Base-by-base conservation (phyloP, 2,329 filamentous ascomycete genomes). In the Cordyceps cicadae region DNA sequence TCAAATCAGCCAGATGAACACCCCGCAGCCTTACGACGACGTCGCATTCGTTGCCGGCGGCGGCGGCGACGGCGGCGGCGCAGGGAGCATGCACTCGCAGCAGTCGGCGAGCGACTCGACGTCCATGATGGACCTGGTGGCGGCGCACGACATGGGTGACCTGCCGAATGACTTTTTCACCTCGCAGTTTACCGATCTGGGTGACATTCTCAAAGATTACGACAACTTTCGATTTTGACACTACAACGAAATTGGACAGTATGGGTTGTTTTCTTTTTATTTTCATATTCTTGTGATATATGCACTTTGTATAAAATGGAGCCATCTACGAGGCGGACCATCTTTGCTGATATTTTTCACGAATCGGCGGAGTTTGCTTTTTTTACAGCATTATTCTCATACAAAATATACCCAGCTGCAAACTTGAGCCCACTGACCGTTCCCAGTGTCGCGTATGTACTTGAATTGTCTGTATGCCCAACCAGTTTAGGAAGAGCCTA, bases 131-230 rank as follows among this genome's bases (percentile, higher is more conserved):
- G 59, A 61, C 19, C 26, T 61, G 34, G 45, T 56, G 12, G 37
- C 34, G 24, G 8, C 48, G 45, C 52, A 61, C 17, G 59, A 61
- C 19, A 39, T 61, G 32, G 43, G 34, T 14, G 59, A 61, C n/a
- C 15, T 61, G 24, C 59, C 59, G 2, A 61, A 56, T 37, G 53
- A 61, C 41, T 61, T 61, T 19, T 61, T 61, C 39, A 56, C 59
- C 2, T 55, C 59, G 9, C 59, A 61, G 46, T 61, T 61, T 56
- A 48, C 59, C 3, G 59, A 61, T 19, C 26, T 61, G 9, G 46
- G 59, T 6, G 59, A 61, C n/a, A 61, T 61, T 55, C 45, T 61
- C 24, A 61, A 61, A 14, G 59, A 61, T 26, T 55, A 56, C 15
- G 52, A 61, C 37, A 61, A 61, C 7, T 61, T 61, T 55, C 52